Conservation (phyloP, 1,284 basidiomycete genomes). For the Trametes polyzona region DNA sequence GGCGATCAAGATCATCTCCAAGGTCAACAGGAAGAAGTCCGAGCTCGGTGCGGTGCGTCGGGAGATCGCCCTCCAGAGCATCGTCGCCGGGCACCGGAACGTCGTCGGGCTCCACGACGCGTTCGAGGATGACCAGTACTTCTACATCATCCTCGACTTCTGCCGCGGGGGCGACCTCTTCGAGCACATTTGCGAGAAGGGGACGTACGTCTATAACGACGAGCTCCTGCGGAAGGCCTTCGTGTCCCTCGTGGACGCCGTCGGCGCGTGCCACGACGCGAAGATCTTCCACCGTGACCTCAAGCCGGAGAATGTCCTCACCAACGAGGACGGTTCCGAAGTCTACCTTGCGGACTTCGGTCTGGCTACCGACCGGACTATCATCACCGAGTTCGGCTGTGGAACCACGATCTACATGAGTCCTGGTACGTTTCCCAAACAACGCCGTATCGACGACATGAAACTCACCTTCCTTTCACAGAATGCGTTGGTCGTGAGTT, state of each 20-base stretch:
- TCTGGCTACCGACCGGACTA: constrained; percentile 57
- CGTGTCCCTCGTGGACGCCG: constrained; percentile 65
- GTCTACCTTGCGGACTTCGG: constrained; percentile 73
- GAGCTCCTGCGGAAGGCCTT: constrained; percentile 54
- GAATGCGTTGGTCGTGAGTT: constrained; percentile 35
- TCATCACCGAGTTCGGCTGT: constrained; percentile 54
- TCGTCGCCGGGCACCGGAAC: constrained; percentile 60
- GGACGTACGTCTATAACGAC: constrained; percentile 53
- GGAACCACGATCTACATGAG: constrained; percentile 63
- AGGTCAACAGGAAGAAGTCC: constrained; percentile 7
- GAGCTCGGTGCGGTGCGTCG: constrained; percentile 19
- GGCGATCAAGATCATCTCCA: constrained; percentile 37
- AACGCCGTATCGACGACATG: background rate
- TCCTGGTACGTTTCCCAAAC: constrained; percentile 45
- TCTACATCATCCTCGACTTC: constrained; percentile 68
- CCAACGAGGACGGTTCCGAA: constrained; percentile 46
- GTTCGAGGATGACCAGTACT: constrained; percentile 56
- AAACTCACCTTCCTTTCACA: constrained; percentile 13
- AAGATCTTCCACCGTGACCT: constrained; percentile 75
- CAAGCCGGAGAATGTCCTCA: constrained; percentile 80
- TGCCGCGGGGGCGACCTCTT: constrained; percentile 69
- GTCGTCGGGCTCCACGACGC: constrained; percentile 63
- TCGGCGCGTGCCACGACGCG: constrained; percentile 61
- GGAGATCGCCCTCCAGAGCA: constrained; percentile 50
- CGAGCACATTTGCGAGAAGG: constrained; percentile 57